These are phyloP conservation scores for Sutorius australiensis DNA, from an alignment of 768 basidiomycete species.

Conservation along the genomic window DNA sequence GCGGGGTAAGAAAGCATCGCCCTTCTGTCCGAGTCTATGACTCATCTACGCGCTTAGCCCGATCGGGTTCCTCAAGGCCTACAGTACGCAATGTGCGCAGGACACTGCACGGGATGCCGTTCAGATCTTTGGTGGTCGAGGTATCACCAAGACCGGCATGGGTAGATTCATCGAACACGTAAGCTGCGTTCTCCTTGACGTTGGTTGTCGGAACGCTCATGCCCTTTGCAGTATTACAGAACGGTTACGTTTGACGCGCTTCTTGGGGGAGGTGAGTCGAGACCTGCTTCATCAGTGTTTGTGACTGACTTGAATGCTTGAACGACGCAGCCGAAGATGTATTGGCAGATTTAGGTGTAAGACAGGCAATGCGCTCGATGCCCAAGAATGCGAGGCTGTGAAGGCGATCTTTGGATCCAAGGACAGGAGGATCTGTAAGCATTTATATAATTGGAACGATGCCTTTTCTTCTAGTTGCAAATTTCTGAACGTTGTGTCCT, in stretches of 20 bases:
- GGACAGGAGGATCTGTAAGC: not conserved
- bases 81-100: constrained; percentile 69
- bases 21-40: not conserved
- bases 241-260: constrained; percentile 41
- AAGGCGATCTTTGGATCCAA: constrained; percentile 1
- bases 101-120: constrained; percentile 78
- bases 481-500: not conserved
- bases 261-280: constrained; percentile 56
- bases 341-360: constrained; percentile 72
- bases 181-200: constrained; percentile 9
- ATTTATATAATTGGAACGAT: not conserved
- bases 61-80: constrained; percentile 78
- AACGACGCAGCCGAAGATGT: constrained; percentile 60
- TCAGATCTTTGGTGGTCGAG: constrained; percentile 81
- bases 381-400: constrained; percentile 64
- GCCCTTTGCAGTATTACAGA: constrained; percentile 27
- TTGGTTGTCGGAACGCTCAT: constrained; percentile 10
- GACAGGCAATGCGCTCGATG: constrained; percentile 75
- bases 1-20: constrained; percentile 51
- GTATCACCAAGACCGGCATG: constrained; percentile 76
- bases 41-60: constrained; percentile 39
- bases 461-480: not conserved
- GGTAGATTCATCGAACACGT: constrained; percentile 57
- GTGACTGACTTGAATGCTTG: not conserved
- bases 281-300: not conserved